These are phyloP conservation scores for Gliomastix tumulicola DNA, from an alignment of 2,329 filamentous ascomycete genomes.

Conservation along the genomic window DNA sequence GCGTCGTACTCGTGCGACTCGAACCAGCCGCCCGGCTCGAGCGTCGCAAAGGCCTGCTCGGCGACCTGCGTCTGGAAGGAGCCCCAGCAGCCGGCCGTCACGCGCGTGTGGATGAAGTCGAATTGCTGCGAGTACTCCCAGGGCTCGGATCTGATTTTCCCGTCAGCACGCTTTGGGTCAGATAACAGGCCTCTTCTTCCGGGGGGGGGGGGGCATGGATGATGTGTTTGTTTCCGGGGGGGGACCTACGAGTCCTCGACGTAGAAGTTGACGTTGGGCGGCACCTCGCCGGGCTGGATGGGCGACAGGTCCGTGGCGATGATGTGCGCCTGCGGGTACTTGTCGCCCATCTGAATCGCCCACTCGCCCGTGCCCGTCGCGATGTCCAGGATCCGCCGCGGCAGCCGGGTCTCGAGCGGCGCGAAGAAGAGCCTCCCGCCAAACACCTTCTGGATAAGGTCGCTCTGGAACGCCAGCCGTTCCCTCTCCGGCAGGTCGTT, in stretches of 20 bases:
- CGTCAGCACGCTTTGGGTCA: too few relatives aligned
- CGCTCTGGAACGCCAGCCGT: constrained; percentile 30
- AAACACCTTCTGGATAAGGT: constrained; percentile 27
- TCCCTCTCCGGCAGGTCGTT: constrained; percentile 35
- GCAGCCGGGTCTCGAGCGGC: constrained; percentile 26
- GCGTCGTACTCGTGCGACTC: constrained; percentile 44
- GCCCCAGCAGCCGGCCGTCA: constrained; percentile 41
- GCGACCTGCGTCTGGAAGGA: constrained; percentile 43
- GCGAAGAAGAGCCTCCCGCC: constrained; percentile 33
- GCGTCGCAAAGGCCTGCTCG: constrained; percentile 38
- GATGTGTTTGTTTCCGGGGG: too few relatives aligned
- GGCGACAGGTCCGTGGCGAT: constrained; percentile 62
- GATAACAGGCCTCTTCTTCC: too few relatives aligned
- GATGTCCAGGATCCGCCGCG: constrained; percentile 23
- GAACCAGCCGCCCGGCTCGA: constrained; percentile 46
- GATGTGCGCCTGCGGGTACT: constrained; percentile 51
- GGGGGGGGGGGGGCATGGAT: too few relatives aligned
- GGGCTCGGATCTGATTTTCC: constrained; percentile 38
- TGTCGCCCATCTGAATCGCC: constrained; percentile 61
- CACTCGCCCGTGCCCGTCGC: constrained; percentile 46
- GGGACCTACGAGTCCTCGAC: constrained; percentile 56
- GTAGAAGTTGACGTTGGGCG: constrained; percentile 67
- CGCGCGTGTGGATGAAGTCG: constrained; percentile 47
- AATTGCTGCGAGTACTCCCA: constrained; percentile 48
- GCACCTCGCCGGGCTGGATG: constrained; percentile 59